Evolutionary conservation across 352 stramenopile genomes (phyloP).

Genomic region (Vaucheria bursata): DNA sequence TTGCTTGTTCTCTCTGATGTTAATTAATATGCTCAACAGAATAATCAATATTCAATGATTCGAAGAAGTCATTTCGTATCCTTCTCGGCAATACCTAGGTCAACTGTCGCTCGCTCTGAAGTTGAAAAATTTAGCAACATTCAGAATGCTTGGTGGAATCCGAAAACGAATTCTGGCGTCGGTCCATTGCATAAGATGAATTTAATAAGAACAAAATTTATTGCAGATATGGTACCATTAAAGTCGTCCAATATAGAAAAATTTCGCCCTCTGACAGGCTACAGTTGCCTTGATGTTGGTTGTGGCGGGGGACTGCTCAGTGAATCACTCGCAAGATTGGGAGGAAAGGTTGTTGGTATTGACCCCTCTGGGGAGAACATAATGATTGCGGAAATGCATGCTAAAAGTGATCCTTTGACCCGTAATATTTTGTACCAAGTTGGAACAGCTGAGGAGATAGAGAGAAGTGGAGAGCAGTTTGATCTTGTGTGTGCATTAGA

Average conservation of each 20-base stretch:
- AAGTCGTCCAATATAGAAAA: not conserved
- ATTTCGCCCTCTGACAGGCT: constrained; percentile 31
- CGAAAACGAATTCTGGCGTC: constrained; percentile 29
- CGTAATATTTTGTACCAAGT: constrained; percentile 53
- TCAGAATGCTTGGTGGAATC: constrained; percentile 45
- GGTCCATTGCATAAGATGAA: constrained; percentile 54
- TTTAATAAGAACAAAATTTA: constrained; percentile 14
- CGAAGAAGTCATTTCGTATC: too few relatives aligned
- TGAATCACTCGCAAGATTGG: constrained; percentile 62
- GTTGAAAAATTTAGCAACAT: constrained; percentile 33
- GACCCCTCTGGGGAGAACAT: constrained; percentile 62
- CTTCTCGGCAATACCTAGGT: too few relatives aligned
- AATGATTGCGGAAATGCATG: constrained; percentile 55
- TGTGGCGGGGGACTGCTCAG: constrained; percentile 68
- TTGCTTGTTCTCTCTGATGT: too few relatives aligned
- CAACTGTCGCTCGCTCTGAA: too few relatives aligned
- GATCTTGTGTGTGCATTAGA: constrained; percentile 66
- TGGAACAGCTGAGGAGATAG: constrained; percentile 60
- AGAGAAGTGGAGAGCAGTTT: constrained; percentile 51
- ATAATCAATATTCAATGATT: too few relatives aligned
- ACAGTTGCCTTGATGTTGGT: constrained; percentile 59
- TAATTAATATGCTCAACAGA: too few relatives aligned
- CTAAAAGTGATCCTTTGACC: constrained; percentile 45
- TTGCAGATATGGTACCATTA: constrained; percentile 4
- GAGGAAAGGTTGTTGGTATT: constrained; percentile 59